phyloP scores from a whole-genome alignment of 345 rosid genomes.

The Gossypium longicalyx region DNA sequence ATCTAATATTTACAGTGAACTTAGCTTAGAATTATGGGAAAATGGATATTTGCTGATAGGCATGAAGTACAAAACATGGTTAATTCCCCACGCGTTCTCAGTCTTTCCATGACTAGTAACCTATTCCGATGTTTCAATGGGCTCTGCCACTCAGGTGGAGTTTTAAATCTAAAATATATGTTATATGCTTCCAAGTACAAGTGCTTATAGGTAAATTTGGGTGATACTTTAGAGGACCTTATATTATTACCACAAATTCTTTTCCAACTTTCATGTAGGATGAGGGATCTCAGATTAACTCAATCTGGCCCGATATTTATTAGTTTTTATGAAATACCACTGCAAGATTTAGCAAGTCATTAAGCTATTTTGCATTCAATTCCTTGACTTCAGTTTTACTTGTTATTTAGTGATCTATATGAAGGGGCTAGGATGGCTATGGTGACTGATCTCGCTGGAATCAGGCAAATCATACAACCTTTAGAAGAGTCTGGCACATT shows the following conservation, averaged over 20 bases:
- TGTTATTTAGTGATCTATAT: conserved; percentile 63
- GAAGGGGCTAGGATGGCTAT: conserved; percentile 86
- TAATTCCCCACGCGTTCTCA: background rate
- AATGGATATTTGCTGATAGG: background rate
- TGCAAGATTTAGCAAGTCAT: background rate
- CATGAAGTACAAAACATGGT: conserved; percentile 10
- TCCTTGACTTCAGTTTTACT: conserved; percentile 16
- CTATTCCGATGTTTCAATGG: conserved; percentile 2
- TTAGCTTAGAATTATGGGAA: background rate
- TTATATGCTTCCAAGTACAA: background rate
- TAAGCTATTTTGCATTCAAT: conserved; percentile 7
- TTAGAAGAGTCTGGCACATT: conserved; percentile 67
- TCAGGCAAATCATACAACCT: conserved; percentile 65
- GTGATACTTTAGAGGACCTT: background rate
- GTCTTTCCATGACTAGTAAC: background rate
- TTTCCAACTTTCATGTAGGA: background rate
- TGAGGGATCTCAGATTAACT: background rate
- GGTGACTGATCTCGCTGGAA: conserved; percentile 65
- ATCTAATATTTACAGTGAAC: conserved; percentile 17
- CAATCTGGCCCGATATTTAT: background rate
- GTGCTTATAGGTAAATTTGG: background rate
- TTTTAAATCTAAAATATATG: background rate
- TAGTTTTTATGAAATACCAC: background rate
- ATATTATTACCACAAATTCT: background rate
- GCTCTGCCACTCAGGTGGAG: background rate